phyloP scores from a whole-genome alignment of 176 grass and related monocot species.

The Oryza longistaminata region DNA sequence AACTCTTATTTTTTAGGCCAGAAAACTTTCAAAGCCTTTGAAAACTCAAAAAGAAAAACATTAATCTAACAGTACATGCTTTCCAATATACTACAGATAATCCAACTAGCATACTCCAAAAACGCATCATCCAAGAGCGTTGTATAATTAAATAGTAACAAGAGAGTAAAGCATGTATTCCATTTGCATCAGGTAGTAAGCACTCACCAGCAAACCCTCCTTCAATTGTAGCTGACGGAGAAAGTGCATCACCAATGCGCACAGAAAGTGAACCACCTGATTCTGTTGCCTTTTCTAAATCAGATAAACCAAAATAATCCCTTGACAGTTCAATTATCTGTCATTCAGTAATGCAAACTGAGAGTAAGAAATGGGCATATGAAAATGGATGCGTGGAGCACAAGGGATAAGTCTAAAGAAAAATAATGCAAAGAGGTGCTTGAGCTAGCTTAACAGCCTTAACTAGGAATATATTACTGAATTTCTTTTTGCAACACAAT shows the following conservation, averaged over 20 bases:
- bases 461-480: slow-evolving; percentile 20
- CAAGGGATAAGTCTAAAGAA: background rate
- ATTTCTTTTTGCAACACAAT: background rate
- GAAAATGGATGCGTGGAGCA: background rate
- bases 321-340: slow-evolving; percentile 90
- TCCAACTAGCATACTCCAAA: slow-evolving; percentile 1
- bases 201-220: slow-evolving; percentile 85
- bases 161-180: slow-evolving; percentile 21
- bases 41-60: background rate
- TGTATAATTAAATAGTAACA: background rate
- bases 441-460: background rate
- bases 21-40: background rate
- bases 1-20: no score
- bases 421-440: background rate
- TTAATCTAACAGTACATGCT: background rate
- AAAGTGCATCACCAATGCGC: slow-evolving; percentile 81
- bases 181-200: slow-evolving; percentile 24
- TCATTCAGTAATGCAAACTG: slow-evolving; percentile 26
- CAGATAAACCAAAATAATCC: slow-evolving; percentile 82
- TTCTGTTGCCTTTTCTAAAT: slow-evolving; percentile 71
- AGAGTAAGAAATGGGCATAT: slow-evolving; percentile 28
- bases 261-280: slow-evolving; percentile 80
- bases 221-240: slow-evolving; percentile 68
- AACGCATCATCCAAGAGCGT: background rate
- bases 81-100: background rate